These are phyloP conservation scores for Wickerhamomyces canadensis DNA, from an alignment of 805 yeast genomes.

Conservation along the genomic window DNA sequence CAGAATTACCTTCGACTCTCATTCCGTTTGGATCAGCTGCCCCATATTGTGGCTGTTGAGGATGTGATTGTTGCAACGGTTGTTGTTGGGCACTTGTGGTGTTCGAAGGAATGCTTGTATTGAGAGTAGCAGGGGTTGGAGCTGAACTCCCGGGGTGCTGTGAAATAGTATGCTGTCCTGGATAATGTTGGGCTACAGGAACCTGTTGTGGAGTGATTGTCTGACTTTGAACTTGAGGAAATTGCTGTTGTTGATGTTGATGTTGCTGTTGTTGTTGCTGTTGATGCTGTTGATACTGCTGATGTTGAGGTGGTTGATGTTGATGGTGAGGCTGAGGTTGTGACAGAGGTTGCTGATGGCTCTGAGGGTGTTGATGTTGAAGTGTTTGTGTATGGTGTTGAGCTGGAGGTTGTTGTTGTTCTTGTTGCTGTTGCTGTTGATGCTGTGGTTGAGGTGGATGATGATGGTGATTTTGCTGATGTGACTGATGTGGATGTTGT, in stretches of 20 bases:
- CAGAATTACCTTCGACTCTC: constrained; percentile 31
- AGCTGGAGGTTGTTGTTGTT: constrained; percentile 6
- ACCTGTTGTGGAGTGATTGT: neutral
- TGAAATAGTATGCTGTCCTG: neutral
- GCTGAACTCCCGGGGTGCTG: neutral
- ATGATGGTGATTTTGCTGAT: constrained; percentile 17
- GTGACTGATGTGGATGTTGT: no score
- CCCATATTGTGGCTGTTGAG: constrained; percentile 1
- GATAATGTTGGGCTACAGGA: neutral
- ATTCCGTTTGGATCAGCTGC: constrained; percentile 10
- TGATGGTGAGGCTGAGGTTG: no score
- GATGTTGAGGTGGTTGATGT: no score
- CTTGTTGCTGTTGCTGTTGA: constrained; percentile 2
- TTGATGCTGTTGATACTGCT: no score
- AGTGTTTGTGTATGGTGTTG: no score
- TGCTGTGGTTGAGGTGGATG: neutral
- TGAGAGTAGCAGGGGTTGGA: neutral
- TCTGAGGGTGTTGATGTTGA: no score
- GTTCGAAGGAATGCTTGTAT: neutral
- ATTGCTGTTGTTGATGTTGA: constrained; percentile 3
- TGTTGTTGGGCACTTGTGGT: constrained; percentile 8
- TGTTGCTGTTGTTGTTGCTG: no score
- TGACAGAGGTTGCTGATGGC: no score
- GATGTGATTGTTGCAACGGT: constrained; percentile 2
- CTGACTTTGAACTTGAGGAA: neutral